phyloP scores from a whole-genome alignment of 148 eudicot species.

The Silene latifolia region DNA sequence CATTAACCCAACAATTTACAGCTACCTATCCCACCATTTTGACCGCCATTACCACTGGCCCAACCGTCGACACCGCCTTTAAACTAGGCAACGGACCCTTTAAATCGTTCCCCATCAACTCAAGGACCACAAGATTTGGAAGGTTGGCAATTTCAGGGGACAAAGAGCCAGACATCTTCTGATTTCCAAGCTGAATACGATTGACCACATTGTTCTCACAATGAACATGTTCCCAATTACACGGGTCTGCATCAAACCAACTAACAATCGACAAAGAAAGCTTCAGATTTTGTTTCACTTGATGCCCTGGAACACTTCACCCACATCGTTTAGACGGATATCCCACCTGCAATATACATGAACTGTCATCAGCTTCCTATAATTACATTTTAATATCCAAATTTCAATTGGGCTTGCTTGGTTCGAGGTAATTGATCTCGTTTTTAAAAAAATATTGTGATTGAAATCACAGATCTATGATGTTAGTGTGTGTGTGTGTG shows the following conservation, averaged over 20 bases:
- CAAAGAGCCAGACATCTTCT: constrained; percentile 42
- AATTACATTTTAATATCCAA: neutral
- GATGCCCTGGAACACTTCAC: constrained; percentile 31
- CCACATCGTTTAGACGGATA: too few relatives aligned
- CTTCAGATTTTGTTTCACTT: constrained; percentile 38
- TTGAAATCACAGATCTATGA: too few relatives aligned
- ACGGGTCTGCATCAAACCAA: constrained; percentile 48
- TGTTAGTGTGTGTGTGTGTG: too few relatives aligned
- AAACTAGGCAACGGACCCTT: constrained; percentile 64
- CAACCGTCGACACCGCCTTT: too few relatives aligned
- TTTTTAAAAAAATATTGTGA: too few relatives aligned
- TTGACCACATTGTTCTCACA: constrained; percentile 49
- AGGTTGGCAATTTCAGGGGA: constrained; percentile 41
- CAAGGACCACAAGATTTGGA: constrained; percentile 46
- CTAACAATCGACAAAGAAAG: constrained; percentile 41
- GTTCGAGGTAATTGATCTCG: too few relatives aligned
- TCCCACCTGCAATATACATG: constrained; percentile 21
- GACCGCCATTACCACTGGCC: too few relatives aligned
- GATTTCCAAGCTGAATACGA: constrained; percentile 54
- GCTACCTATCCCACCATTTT: too few relatives aligned
- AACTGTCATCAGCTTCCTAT: constrained; percentile 7
- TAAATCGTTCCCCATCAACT: constrained; percentile 44
- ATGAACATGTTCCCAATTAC: constrained; percentile 20
- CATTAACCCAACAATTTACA: too few relatives aligned
- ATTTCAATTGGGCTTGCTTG: neutral